phyloP scores from a whole-genome alignment of 2,329 filamentous ascomycete genomes.

The Aureobasidium uvarum region DNA sequence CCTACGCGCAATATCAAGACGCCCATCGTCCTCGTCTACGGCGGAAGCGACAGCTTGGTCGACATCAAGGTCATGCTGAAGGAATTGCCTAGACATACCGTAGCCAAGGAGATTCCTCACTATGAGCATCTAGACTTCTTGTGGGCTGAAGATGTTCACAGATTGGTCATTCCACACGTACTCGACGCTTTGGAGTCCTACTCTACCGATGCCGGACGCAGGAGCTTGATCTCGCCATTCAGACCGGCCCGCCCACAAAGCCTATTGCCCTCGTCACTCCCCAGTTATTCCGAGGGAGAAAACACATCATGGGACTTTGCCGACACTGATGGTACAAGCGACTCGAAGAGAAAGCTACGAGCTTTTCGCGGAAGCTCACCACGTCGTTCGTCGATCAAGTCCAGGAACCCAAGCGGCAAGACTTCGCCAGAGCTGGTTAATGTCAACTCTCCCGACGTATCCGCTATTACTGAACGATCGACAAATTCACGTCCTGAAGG shows the following conservation, averaged over 20 bases:
- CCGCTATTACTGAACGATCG: conserved; percentile 22
- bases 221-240: conserved; percentile 15
- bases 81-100: conserved; percentile 79
- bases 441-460: conserved; percentile 13
- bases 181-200: conserved; percentile 81
- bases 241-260: conserved; percentile 24
- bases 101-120: conserved; percentile 81
- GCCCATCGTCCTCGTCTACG: conserved; percentile 89
- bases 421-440: conserved; percentile 1
- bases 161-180: conserved; percentile 84
- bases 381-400: not conserved
- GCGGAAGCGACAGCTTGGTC: conserved; percentile 88
- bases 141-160: conserved; percentile 83
- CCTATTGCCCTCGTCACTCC: conserved; percentile 19
- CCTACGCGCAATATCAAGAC: conserved; percentile 97
- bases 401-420: not conserved
- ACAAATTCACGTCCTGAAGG: conserved; percentile 27
- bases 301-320: conserved; percentile 18
- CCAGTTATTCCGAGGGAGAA: conserved; percentile 28
- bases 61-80: conserved; percentile 91
- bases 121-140: conserved; percentile 98
- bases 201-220: conserved; percentile 32
- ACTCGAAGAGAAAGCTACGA: conserved; percentile 1
- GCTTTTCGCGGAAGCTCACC: conserved; percentile 9
- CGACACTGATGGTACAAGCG: conserved; percentile 12